Evolutionary conservation across 208 protist genomes (phyloP).

Genomic region (Leptomonas pyrrhocoris): DNA sequence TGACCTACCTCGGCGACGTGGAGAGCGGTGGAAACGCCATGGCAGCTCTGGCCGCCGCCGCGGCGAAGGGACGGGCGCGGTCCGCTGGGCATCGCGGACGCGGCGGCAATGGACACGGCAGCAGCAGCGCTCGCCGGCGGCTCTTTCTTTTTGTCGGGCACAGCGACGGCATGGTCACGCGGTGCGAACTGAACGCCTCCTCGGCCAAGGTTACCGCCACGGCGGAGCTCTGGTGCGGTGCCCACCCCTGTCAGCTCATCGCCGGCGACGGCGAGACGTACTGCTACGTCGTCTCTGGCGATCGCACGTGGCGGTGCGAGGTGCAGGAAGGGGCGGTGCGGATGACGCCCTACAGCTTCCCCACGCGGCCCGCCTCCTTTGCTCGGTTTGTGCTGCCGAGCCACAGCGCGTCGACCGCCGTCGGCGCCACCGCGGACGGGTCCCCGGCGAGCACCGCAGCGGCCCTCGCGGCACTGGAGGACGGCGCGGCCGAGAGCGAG

Average conservation of each 20-base stretch:
- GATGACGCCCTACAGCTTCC: slow-evolving; percentile 78
- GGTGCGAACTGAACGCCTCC: slow-evolving; percentile 61
- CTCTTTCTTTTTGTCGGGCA: slow-evolving; percentile 82
- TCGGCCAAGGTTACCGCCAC: slow-evolving; percentile 63
- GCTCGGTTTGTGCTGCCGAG: slow-evolving; percentile 60
- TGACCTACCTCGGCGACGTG: slow-evolving; percentile 68
- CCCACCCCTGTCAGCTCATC: slow-evolving; percentile 65
- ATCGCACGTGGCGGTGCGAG: slow-evolving; percentile 75
- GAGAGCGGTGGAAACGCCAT: slow-evolving; percentile 10
- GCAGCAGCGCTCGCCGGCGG: slow-evolving; percentile 23
- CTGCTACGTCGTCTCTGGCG: slow-evolving; percentile 75
- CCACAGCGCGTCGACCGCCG: slow-evolving; percentile 2
- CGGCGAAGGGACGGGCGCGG: too few species aligned
- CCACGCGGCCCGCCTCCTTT: slow-evolving; percentile 55
- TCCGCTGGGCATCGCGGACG: neutral
- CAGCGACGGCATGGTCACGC: slow-evolving; percentile 69
- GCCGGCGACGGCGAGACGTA: slow-evolving; percentile 66
- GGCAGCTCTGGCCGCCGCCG: slow-evolving; percentile 13
- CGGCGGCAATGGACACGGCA: neutral
- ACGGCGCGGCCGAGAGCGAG: slow-evolving; percentile 14
- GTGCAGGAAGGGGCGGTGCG: slow-evolving; percentile 58
- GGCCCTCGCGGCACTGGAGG: slow-evolving; percentile 16
- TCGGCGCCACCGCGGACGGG: neutral
- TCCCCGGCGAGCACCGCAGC: neutral
- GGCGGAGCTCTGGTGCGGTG: slow-evolving; percentile 58